These are phyloP conservation scores for Metschnikowia noctiluminum DNA, from an alignment of 805 yeast species.

Conservation along the genomic window DNA sequence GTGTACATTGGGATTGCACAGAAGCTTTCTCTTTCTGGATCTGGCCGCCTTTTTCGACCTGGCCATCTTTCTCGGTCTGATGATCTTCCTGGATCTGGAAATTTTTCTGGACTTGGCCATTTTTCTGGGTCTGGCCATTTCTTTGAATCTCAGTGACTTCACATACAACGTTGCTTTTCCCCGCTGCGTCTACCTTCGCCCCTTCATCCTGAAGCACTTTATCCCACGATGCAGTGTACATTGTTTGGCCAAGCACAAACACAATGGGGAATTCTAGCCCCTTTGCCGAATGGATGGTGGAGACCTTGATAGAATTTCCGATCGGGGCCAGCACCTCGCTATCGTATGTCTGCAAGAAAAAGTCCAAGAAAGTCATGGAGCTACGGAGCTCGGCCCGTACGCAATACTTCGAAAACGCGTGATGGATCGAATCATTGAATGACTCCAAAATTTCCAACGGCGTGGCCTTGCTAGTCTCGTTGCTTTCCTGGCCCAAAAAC, in stretches of 20 bases:
- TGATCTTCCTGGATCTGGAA: no score
- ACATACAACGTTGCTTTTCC: not conserved
- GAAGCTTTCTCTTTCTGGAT: not conserved
- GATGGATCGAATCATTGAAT: slow-evolving; percentile 17
- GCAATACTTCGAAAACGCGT: slow-evolving; percentile 10
- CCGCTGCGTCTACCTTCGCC: not conserved
- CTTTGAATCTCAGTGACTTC: not conserved
- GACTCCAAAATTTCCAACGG: slow-evolving; percentile 11
- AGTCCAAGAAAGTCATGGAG: slow-evolving; percentile 28
- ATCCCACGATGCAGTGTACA: slow-evolving; percentile 13
- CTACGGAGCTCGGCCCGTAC: slow-evolving; percentile 5
- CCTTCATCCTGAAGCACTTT: slow-evolving; percentile 1
- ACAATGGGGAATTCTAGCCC: slow-evolving; percentile 74
- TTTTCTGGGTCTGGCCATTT: not conserved
- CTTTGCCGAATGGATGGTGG: slow-evolving; percentile 73
- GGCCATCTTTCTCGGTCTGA: no score
- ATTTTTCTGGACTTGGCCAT: not conserved
- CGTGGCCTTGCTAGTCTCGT: slow-evolving; percentile 5
- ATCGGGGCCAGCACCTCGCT: slow-evolving; percentile 29
- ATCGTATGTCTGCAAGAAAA: slow-evolving; percentile 40
- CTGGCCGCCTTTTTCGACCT: not conserved
- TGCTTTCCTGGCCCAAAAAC: slow-evolving; percentile 1
- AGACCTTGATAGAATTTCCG: slow-evolving; percentile 44
- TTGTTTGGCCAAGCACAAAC: slow-evolving; percentile 36
- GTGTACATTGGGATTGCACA: not conserved